Conservation (phyloP, 1,139 yeast genomes). For the Zygosaccharomyces sapae region DNA sequence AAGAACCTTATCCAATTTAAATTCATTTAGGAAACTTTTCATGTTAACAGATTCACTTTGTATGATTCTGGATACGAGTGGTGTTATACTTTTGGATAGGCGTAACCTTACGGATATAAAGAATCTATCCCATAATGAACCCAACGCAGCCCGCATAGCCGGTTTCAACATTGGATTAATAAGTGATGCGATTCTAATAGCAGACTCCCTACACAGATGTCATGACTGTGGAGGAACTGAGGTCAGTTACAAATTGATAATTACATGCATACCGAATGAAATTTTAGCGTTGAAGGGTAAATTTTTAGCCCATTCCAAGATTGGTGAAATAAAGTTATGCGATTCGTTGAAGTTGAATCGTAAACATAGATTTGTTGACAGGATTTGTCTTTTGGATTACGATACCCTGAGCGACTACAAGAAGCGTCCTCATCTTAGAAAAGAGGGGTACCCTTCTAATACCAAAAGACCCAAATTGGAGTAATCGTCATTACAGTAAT, state of each 20-base stretch:
- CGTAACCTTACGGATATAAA: slow-evolving; percentile 14
- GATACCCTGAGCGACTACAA: slow-evolving; percentile 9
- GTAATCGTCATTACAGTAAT: neutral
- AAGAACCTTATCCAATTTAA: slow-evolving; percentile 14
- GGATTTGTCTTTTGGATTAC: slow-evolving; percentile 18
- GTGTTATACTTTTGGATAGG: slow-evolving; percentile 25
- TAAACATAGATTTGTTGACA: slow-evolving; percentile 23
- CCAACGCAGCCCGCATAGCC: slow-evolving; percentile 18
- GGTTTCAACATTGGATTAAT: slow-evolving; percentile 25
- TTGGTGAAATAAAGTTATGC: slow-evolving; percentile 20
- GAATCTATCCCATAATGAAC: slow-evolving; percentile 11
- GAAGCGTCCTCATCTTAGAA: slow-evolving; percentile 8
- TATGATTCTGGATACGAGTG: slow-evolving; percentile 26
- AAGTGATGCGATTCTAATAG: slow-evolving; percentile 24
- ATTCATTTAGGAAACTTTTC: slow-evolving; percentile 26
- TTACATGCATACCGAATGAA: slow-evolving; percentile 22
- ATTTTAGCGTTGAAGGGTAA: slow-evolving; percentile 23
- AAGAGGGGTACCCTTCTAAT: slow-evolving; percentile 4
- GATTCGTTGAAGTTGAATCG: slow-evolving; percentile 21
- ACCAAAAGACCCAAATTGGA: slow-evolving; percentile 12
- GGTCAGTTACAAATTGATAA: slow-evolving; percentile 20
- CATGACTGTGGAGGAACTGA: slow-evolving; percentile 11
- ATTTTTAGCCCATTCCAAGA: slow-evolving; percentile 19
- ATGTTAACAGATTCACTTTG: slow-evolving; percentile 23
- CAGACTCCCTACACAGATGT: slow-evolving; percentile 14